Base-by-base conservation (phyloP, 1,284 basidiomycete genomes). In the Austroboletus niveus region DNA sequence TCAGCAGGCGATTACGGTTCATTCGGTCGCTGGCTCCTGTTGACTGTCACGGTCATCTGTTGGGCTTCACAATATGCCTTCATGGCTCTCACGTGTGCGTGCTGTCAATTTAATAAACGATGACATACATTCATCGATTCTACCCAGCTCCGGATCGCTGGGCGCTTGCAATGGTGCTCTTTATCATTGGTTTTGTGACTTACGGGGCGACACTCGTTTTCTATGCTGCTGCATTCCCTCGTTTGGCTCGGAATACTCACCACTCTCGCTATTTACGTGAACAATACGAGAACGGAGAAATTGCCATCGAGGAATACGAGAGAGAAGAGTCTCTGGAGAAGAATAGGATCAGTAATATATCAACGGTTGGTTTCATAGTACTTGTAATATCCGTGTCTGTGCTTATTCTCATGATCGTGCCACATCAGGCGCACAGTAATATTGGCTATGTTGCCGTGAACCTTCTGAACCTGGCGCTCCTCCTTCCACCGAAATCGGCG, bases 341-440 rank as follows among this genome's bases (percentile, higher is more conserved):
- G 74, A 94, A 92, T 62, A 74, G 87, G 49, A 88, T 94, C 54
- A 87, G 87, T 61, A 94, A 94, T 60, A 89, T 91, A 57, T 86
- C 85, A 58, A 92, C 89, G 12, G 87, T 93, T 50, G 56, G 80
- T 62, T 8, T 8, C 10, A 5, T 14, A 11, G 22, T 40, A 24
- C 24, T 4, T 41, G 5, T 22, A 15, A 8, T 20, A 17, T 31
- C 47, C 3, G n/a, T 12, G 9, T 30, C 1, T 29, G 56, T 59
- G 53, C 36, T 48, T 32, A 56, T 44, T 12, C 30, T 5, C 17
- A 31, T 24, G 22, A 24, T 24, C 22, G 22, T 24, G 22, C 22
- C 22, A 6, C 40, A 29, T 52, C 54, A 89, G 87, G 81, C 77
- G 47, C 86, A 91, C 61, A 89, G 82, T 64, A 91, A 89, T 62